phyloP scores from a whole-genome alignment of 345 rosid species.

The Microthlaspi erraticum region DNA sequence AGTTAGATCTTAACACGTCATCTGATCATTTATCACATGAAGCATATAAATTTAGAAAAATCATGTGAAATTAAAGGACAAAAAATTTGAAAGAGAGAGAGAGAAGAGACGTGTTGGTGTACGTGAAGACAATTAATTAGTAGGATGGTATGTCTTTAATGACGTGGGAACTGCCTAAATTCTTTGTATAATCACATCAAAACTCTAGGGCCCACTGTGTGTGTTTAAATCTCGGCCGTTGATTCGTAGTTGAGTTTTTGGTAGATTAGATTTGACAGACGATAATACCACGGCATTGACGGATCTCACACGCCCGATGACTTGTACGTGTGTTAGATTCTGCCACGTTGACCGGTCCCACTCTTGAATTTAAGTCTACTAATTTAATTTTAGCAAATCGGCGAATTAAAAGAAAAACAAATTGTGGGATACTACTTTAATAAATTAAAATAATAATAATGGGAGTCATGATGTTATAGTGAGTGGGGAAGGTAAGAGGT shows the following conservation, averaged over 20 bases:
- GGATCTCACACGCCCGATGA: constrained; percentile 45
- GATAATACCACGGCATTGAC: constrained; percentile 46
- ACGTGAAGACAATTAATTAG: constrained; percentile 41
- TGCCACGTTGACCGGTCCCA: constrained; percentile 36
- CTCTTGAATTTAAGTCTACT: neutral
- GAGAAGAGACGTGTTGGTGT: constrained; percentile 31
- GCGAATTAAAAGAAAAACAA: neutral
- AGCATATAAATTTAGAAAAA: constrained; percentile 9
- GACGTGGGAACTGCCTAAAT: constrained; percentile 38
- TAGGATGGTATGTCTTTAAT: constrained; percentile 43
- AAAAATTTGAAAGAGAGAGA: neutral
- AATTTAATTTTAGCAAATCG: neutral
- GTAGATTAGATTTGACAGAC: constrained; percentile 33
- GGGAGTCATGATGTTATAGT: constrained; percentile 36
- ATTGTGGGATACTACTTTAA: constrained; percentile 14
- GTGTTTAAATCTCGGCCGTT: constrained; percentile 25
- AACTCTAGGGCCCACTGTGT: constrained; percentile 18
- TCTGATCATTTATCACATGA: constrained; percentile 35
- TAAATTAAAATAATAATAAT: constrained; percentile 18
- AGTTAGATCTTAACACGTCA: constrained; percentile 46
- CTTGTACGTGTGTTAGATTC: constrained; percentile 46
- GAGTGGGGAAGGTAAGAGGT: constrained; percentile 48
- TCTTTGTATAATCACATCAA: constrained; percentile 19
- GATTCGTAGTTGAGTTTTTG: neutral
- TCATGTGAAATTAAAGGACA: constrained; percentile 23